Conservation (phyloP, 208 protist genomes). For the Phytomonas francai region DNA sequence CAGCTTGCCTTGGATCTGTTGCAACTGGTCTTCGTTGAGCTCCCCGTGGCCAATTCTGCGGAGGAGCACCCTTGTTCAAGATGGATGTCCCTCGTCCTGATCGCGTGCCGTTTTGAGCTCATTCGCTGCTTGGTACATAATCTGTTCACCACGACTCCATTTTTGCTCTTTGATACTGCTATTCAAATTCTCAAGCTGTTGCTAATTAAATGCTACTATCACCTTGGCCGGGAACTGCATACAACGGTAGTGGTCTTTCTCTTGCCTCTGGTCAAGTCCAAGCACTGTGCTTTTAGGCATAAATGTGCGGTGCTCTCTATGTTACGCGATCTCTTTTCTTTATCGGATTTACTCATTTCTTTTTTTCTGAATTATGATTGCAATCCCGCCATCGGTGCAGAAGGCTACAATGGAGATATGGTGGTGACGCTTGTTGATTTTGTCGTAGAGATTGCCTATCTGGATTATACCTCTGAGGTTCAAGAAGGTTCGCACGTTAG, state of each 20-base stretch:
- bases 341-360: slow-evolving; percentile 62
- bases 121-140: slow-evolving; percentile 42
- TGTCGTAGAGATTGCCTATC: slow-evolving; percentile 53
- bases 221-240: slow-evolving; percentile 64
- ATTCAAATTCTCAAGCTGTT: slow-evolving; percentile 46
- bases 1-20: slow-evolving; percentile 55
- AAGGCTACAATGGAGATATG: slow-evolving; percentile 58
- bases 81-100: slow-evolving; percentile 55
- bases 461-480: slow-evolving; percentile 20
- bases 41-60: slow-evolving; percentile 64
- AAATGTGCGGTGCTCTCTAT: slow-evolving; percentile 74
- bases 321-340: slow-evolving; percentile 48
- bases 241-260: slow-evolving; percentile 52
- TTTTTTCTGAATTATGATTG: slow-evolving; percentile 87
- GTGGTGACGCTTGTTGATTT: slow-evolving; percentile 71
- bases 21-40: slow-evolving; percentile 30
- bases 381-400: slow-evolving; percentile 71
- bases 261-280: slow-evolving; percentile 49
- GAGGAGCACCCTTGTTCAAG: slow-evolving; percentile 57
- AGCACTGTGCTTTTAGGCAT: slow-evolving; percentile 58
- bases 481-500: slow-evolving; percentile 33
- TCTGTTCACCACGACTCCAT: slow-evolving; percentile 41
- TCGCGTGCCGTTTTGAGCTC: slow-evolving; percentile 56
- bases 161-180: slow-evolving; percentile 46
- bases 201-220: slow-evolving; percentile 65